Evolutionary conservation across 2,329 filamentous ascomycete genomes (phyloP).

Genomic region (Sordariomycetes sp.): DNA sequence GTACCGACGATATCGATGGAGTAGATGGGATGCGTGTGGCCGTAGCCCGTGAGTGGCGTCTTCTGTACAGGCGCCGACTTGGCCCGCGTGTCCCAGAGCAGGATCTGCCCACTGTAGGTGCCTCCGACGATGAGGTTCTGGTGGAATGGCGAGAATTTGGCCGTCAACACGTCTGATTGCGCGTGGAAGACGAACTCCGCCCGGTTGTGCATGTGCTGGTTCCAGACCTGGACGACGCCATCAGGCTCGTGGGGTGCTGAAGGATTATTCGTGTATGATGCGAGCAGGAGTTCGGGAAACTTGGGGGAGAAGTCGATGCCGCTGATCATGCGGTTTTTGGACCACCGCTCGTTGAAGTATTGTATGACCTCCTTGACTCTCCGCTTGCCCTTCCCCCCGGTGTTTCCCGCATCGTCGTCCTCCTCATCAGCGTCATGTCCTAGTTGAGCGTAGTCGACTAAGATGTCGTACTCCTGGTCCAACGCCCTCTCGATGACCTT

Average conservation of each 20-base stretch:
- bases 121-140: slow-evolving; percentile 93
- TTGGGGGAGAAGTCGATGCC: slow-evolving; percentile 93
- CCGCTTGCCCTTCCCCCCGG: slow-evolving; percentile 58
- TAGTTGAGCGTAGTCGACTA: slow-evolving; percentile 85
- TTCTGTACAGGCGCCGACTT: slow-evolving; percentile 87
- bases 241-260: slow-evolving; percentile 89
- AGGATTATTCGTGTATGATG: slow-evolving; percentile 95
- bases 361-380: slow-evolving; percentile 81
- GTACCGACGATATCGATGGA: slow-evolving; percentile 92
- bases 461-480: slow-evolving; percentile 91
- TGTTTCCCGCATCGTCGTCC: slow-evolving; percentile 64
- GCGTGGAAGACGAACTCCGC: slow-evolving; percentile 96
- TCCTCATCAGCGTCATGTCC: slow-evolving; percentile 69
- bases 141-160: slow-evolving; percentile 97
- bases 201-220: slow-evolving; percentile 83
- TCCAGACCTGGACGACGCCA: slow-evolving; percentile 94
- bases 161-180: slow-evolving; percentile 87
- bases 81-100: slow-evolving; percentile 92
- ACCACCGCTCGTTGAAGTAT: slow-evolving; percentile 92
- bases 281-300: slow-evolving; percentile 84
- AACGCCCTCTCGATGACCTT: slow-evolving; percentile 95
- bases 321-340: slow-evolving; percentile 94
- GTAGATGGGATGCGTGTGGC: slow-evolving; percentile 95
- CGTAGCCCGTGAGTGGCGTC: slow-evolving; percentile 86
- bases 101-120: slow-evolving; percentile 90